Conservation (phyloP, 257 asterid species). For the Gentiana macrophylla region DNA sequence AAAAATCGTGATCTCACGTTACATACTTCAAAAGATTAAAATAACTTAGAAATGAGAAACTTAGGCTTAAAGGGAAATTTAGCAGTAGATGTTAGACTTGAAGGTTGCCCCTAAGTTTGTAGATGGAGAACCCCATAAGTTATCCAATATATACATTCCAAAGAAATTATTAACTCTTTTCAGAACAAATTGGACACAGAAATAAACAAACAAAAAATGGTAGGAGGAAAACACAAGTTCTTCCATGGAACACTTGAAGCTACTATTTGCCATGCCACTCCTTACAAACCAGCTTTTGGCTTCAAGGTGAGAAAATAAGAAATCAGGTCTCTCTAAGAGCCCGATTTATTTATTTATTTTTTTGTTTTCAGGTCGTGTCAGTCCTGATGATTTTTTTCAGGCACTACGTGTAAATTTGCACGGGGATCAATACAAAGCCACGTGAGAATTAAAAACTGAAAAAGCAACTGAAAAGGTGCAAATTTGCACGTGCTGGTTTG, state of each 20-base stretch:
- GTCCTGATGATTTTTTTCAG: not conserved
- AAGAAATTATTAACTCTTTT: slow-evolving; percentile 19
- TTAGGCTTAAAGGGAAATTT: slow-evolving; percentile 60
- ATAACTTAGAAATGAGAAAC: slow-evolving; percentile 15
- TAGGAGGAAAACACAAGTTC: slow-evolving; percentile 47
- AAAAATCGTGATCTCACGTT: not conserved
- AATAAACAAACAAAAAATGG: slow-evolving; percentile 28
- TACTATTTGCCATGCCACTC: slow-evolving; percentile 64
- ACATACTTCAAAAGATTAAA: not conserved
- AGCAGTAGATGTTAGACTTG: slow-evolving; percentile 10
- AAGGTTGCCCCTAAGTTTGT: slow-evolving; percentile 48
- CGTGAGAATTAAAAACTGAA: too few relatives aligned
- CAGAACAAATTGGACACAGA: slow-evolving; percentile 8
- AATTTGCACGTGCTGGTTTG: too few relatives aligned
- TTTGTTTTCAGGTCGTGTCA: not conserved
- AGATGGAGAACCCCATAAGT: slow-evolving; percentile 37
- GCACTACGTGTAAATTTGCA: not conserved
- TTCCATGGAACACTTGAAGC: slow-evolving; percentile 92
- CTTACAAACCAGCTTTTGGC: slow-evolving; percentile 31
- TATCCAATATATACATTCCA: slow-evolving; percentile 20
- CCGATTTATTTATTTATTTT: too few relatives aligned
- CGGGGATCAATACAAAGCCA: too few relatives aligned
- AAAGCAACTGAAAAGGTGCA: too few relatives aligned
- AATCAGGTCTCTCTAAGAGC: too few relatives aligned
- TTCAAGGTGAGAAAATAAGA: slow-evolving; percentile 26